Percentiles rank a stretch among this genome's conserved stretches.
Evolutionary conservation across 192 early-diverging fungal species (phyloP).

Genomic region (Gryganskiella cystojenkinii): DNA sequence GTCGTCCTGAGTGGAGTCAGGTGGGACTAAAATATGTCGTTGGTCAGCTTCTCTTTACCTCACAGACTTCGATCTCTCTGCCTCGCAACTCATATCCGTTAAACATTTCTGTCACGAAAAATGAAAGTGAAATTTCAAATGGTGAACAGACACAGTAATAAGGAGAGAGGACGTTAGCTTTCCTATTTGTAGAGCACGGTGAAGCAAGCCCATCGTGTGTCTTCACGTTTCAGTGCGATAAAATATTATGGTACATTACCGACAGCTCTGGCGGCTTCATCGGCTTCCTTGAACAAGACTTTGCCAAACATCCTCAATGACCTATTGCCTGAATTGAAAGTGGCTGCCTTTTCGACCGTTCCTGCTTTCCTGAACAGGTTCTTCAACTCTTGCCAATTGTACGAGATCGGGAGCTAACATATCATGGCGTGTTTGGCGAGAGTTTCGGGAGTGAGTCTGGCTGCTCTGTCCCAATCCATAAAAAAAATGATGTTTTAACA

Average conservation of each 20-base stretch:
- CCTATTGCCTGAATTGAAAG: constrained; percentile 66
- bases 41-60: no score
- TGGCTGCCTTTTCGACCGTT: constrained; percentile 75
- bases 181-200: background rate
- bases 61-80: constrained; percentile 80
- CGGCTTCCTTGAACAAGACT: constrained; percentile 76
- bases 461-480: background rate
- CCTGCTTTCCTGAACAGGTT: constrained; percentile 85
- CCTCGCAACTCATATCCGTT: constrained; percentile 84
- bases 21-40: no score
- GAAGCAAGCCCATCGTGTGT: no score
- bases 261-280: constrained; percentile 77
- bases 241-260: constrained; percentile 61
- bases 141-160: background rate
- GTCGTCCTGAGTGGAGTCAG: no score
- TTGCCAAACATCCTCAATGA: constrained; percentile 79
- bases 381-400: constrained; percentile 90
- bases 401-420: constrained; percentile 76
- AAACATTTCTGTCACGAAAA: constrained; percentile 71
- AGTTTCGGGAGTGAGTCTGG: background rate
- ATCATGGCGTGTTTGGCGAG: background rate
- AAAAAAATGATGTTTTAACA: background rate
- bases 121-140: background rate
- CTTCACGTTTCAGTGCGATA: background rate
- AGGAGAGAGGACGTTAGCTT: background rate